phyloP scores from a whole-genome alignment of 257 asterid genomes.

The Fraxinus quadrangulata region DNA sequence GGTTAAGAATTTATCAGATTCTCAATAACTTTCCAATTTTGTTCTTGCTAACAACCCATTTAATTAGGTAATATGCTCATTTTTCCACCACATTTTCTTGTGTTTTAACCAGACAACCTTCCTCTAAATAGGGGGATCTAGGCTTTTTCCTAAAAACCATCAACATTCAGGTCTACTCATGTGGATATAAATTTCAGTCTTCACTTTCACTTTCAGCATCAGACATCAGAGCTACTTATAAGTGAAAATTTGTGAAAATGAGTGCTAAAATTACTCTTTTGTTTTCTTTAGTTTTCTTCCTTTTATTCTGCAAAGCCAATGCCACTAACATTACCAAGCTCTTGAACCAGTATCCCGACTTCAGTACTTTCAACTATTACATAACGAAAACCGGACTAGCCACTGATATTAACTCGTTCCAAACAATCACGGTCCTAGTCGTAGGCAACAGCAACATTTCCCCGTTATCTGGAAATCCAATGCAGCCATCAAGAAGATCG shows the following conservation, averaged over 20 bases:
- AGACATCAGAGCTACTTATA: neutral
- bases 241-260: slow-evolving; percentile 34
- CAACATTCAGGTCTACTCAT: slow-evolving; percentile 6
- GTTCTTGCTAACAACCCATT: slow-evolving; percentile 23
- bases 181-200: slow-evolving; percentile 6
- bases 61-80: slow-evolving; percentile 19
- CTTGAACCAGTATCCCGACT: slow-evolving; percentile 42
- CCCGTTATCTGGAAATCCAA: slow-evolving; percentile 34
- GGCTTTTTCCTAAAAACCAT: slow-evolving; percentile 24
- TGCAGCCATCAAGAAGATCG: slow-evolving; percentile 30
- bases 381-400: slow-evolving; percentile 54
- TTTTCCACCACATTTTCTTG: slow-evolving; percentile 22
- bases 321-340: slow-evolving; percentile 60
- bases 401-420: slow-evolving; percentile 41
- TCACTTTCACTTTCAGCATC: slow-evolving; percentile 17
- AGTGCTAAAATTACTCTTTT: slow-evolving; percentile 30
- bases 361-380: slow-evolving; percentile 56
- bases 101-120: slow-evolving; percentile 30
- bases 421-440: slow-evolving; percentile 53
- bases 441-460: slow-evolving; percentile 47
- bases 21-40: neutral
- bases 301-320: slow-evolving; percentile 31
- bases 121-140: slow-evolving; percentile 33
- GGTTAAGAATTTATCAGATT: neutral
- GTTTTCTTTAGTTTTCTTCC: slow-evolving; percentile 26